Evolutionary conservation across 2,329 filamentous ascomycete genomes (phyloP), one percentile per base, ranked within the genome.

Genomic region (Trichoderma hamatum): DNA sequence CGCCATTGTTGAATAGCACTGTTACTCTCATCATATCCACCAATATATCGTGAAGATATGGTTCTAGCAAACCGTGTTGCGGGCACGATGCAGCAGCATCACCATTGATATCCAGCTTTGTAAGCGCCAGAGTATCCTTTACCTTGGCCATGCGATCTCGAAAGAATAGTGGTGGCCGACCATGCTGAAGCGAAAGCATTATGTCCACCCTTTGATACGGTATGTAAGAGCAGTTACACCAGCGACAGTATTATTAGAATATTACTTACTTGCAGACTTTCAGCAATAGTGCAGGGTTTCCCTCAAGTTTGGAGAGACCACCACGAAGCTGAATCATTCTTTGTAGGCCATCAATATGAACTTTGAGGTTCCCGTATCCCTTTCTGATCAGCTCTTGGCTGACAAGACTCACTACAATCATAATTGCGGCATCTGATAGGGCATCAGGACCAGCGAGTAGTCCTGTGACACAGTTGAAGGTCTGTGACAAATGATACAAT

Each of bases 331-430:
- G 51, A 46, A 76, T 46, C 56, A 76, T 70, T 30, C 39, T 71
- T 56, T 70, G 59, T 21, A 75, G 70, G 0, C 72, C 72, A 11
- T 72, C 61, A 52, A 70, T 55, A 36, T 76, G 75, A 10, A 72
- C 59, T 19, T 68, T 24, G 43, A 13, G 72, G 70, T 4, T 62
- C 13, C 13, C 32, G 14, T 61, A 58, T 6, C 70, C 64, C 3
- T 71, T 69, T 34, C 71, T 67, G 28, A 74, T 70, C 58, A 73
- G 72, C 54, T 77, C 76, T 11, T 75, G 76, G 7, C 70, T 69
- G n/a, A 75, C 70, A 6, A 76, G 71, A 10, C 72, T 71, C 32
- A 77, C 55, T 43, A 78, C 72, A 9, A 77, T 73, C n/a, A 71
- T 73, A 7, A 78, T 70, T 5, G 74, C 75, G 21, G 73, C 72